These are phyloP conservation scores for Bathelium albidoporum DNA, from an alignment of 495 filamentous ascomycete genomes.

Conservation along the genomic window DNA sequence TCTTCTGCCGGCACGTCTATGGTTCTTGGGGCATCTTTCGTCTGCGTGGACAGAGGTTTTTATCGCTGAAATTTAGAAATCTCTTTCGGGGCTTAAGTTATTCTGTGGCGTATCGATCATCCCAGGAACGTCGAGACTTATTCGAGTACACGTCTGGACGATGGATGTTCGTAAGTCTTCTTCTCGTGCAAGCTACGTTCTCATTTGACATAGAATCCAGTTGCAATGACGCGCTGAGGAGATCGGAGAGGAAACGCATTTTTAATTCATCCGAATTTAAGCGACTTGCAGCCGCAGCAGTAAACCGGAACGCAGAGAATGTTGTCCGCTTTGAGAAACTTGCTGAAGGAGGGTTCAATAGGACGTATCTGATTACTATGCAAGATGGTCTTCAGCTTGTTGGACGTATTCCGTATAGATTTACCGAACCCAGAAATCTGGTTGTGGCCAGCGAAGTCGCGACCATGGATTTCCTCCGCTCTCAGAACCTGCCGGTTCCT, in stretches of 20 bases:
- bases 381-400: slow-evolving; percentile 30
- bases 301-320: slow-evolving; percentile 11
- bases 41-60: no score
- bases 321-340: slow-evolving; percentile 21
- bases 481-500: slow-evolving; percentile 28
- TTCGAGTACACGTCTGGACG: slow-evolving; percentile 6
- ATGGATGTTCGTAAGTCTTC: slow-evolving; percentile 1
- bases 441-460: slow-evolving; percentile 39
- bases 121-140: no score
- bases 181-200: not conserved
- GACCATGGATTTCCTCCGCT: slow-evolving; percentile 32
- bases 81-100: no score
- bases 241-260: not conserved
- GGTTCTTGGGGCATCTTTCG: no score
- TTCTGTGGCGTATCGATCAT: no score
- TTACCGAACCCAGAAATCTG: slow-evolving; percentile 30
- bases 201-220: not conserved
- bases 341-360: slow-evolving; percentile 33
- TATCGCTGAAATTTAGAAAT: no score
- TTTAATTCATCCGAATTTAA: slow-evolving; percentile 28
- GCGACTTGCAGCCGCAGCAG: slow-evolving; percentile 18
- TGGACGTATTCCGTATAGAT: slow-evolving; percentile 31
- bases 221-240: not conserved
- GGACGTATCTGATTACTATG: slow-evolving; percentile 26
- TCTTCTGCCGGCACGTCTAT: no score